Percentiles rank a stretch among this genome's conserved stretches.
phyloP scores from a whole-genome alignment of 805 yeast species.

The Nakazawaea wickerhamii region DNA sequence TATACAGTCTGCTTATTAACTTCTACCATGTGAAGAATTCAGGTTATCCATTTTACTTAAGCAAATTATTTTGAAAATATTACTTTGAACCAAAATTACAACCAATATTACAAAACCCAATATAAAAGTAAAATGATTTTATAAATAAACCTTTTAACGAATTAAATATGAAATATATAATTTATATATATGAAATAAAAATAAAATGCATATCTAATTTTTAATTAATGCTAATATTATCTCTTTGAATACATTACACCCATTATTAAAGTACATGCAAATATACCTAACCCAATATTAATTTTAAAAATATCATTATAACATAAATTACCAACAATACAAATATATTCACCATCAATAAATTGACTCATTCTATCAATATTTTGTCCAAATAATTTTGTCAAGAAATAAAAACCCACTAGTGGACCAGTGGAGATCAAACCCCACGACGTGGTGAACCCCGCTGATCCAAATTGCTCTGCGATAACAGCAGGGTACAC shows the following conservation, averaged over 20 bases:
- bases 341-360: slow-evolving; percentile 33
- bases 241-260: slow-evolving; percentile 17
- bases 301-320: slow-evolving; percentile 43
- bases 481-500: slow-evolving; percentile 73
- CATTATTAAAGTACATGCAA: slow-evolving; percentile 21
- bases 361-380: slow-evolving; percentile 40
- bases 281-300: slow-evolving; percentile 30
- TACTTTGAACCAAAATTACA: background rate
- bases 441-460: slow-evolving; percentile 76
- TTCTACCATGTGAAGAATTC: slow-evolving; percentile 66
- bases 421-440: slow-evolving; percentile 68
- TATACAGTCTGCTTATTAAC: slow-evolving; percentile 58
- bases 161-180: background rate
- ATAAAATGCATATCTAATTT: background rate
- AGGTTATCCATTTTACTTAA: slow-evolving; percentile 71
- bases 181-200: background rate
- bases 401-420: slow-evolving; percentile 45
- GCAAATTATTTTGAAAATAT: slow-evolving; percentile 23
- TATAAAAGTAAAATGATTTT: too few relatives aligned
- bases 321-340: slow-evolving; percentile 39
- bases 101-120: background rate
- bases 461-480: slow-evolving; percentile 61
- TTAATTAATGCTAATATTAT: background rate
- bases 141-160: background rate
- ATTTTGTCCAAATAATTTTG: slow-evolving; percentile 49